Evolutionary conservation across 2,329 filamentous ascomycete species (phyloP), one percentile per base, ranked within the genome.

Genomic region (Calonectria pseudoturangicola): DNA sequence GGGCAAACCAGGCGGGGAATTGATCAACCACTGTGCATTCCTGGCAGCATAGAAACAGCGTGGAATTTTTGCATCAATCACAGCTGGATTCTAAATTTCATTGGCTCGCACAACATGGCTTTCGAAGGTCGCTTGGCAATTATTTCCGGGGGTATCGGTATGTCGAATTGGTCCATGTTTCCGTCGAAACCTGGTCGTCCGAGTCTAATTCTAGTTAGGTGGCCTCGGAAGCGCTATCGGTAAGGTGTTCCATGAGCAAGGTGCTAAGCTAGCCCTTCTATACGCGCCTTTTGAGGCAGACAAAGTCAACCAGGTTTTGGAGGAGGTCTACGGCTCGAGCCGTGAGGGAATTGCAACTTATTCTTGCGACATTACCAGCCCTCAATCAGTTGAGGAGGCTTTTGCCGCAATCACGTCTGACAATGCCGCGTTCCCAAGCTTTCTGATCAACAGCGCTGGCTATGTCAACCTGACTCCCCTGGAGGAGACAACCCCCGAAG

Each of bases 361-460:
- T 43, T 18, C 33, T 13, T 68, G 66, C 43, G 66, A 68, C 36
- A 68, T 68, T 27, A 68, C 66, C 12, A 39, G 9, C 10, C 45
- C 66, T 1, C 13, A 54, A 3, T 68, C 66, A 1, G 66, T 68
- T 5, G 56, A 68, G 9, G 56, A 63, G 13, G 66, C 66, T 4
- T 68, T 68, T 15, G 56, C 45, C 39, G 66, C 66, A 25, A 51
- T 68, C 25, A 45, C 25, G 51, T 21, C 45, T 15, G 66, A 68
- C n/a, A 41, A 68, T 33, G 66, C 45, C 8, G 66, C 56, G 18
- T 63, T 33, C 27, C 66, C 66, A n/a, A 63, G 43, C 10, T 43
- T 68, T 33, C n/a, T 68, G 13, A 33, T 68, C 9, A 68, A 68
- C 25, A 68, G 66, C 56, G 66, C 66, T 8, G 66, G 66, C 18